Evolutionary conservation across 2,329 filamentous ascomycete genomes (phyloP).

Genomic region (Arthrinium phaeospermum): DNA sequence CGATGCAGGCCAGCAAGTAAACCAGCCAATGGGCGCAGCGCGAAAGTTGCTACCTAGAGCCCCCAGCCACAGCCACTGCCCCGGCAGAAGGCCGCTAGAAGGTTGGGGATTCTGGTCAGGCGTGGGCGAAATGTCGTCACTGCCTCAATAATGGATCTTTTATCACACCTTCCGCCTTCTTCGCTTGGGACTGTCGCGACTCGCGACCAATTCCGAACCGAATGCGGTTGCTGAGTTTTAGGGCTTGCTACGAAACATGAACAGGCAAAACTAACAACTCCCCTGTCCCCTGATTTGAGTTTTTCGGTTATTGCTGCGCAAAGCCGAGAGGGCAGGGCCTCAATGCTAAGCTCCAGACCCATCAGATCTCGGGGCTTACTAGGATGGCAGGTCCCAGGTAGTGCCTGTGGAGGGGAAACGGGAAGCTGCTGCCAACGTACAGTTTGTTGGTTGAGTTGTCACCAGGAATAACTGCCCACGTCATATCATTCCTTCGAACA

Average conservation of each 20-base stretch:
- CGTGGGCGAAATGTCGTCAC: constrained; percentile 1
- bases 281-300: constrained; percentile 9
- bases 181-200: not conserved
- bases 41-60: not conserved
- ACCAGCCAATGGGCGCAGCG: not conserved
- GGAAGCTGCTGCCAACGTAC: not conserved
- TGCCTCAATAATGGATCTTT: constrained; percentile 3
- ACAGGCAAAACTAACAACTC: not conserved
- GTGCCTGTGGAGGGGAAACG: not conserved
- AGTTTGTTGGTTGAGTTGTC: not conserved
- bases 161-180: not conserved
- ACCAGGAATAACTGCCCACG: not conserved
- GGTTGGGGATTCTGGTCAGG: not conserved
- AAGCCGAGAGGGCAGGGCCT: not conserved
- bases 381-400: not conserved
- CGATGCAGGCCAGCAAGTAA: not conserved
- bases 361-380: not conserved
- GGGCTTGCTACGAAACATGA: not conserved
- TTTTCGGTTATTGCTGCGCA: not conserved
- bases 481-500: not conserved
- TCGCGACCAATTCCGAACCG: not conserved
- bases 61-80: constrained; percentile 12
- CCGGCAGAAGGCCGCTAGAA: constrained; percentile 10
- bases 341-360: not conserved
- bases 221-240: not conserved